Percentiles rank a stretch among this genome's conserved stretches.
Conservation (phyloP, 208 protist genomes). For the Novymonas esmeraldas region DNA sequence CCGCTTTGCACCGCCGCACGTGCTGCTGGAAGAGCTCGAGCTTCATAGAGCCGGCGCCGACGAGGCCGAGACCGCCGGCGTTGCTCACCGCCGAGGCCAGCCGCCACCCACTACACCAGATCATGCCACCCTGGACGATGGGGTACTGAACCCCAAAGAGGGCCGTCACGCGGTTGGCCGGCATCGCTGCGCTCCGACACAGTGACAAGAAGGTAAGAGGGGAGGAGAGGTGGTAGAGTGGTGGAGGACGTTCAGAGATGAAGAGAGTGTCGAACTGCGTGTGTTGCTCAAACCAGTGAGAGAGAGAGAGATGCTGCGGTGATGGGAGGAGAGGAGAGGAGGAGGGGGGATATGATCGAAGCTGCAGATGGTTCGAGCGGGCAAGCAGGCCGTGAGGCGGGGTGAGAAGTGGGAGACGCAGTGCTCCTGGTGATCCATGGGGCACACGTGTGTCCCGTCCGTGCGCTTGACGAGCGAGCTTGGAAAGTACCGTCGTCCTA, state of each 20-base stretch:
- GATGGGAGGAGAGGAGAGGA: too few species aligned
- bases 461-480: too few species aligned
- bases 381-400: too few species aligned
- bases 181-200: slow-evolving; percentile 21
- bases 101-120: slow-evolving; percentile 81
- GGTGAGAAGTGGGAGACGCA: too few species aligned
- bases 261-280: too few species aligned
- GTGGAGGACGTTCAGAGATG: neutral
- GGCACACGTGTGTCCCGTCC: too few species aligned
- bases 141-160: slow-evolving; percentile 78
- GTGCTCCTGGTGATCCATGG: too few species aligned
- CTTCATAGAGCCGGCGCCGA: slow-evolving; percentile 79
- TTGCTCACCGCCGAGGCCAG: slow-evolving; percentile 85
- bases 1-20: slow-evolving; percentile 43
- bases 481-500: too few species aligned
- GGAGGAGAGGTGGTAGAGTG: neutral
- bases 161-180: slow-evolving; percentile 46
- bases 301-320: neutral
- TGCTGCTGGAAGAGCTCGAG: slow-evolving; percentile 68
- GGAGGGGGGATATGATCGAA: too few species aligned
- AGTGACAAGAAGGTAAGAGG: neutral
- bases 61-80: slow-evolving; percentile 84
- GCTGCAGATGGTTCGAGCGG: too few species aligned
- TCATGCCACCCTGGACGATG: slow-evolving; percentile 85
- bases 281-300: too few species aligned